Percentiles rank a stretch among this genome's conserved stretches.
Conservation (phyloP, 495 filamentous ascomycete species). For the Aspergillus indologenus region DNA sequence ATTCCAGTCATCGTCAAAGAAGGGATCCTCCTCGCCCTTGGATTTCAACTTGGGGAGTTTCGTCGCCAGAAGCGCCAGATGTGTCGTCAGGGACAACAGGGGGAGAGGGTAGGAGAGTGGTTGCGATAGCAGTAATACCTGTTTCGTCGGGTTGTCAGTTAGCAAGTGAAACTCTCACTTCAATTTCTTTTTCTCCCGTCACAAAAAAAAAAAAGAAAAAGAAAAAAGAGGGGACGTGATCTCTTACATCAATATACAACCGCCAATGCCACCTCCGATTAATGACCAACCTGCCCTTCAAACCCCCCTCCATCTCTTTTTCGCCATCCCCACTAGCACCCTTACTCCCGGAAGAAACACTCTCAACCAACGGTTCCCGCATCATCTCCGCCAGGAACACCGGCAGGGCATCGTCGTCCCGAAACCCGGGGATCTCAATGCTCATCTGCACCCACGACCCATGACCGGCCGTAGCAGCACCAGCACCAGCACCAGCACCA, state of each 20-base stretch:
- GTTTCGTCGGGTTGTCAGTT: no score
- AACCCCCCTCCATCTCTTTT: constrained; percentile 51
- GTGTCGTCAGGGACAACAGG: constrained; percentile 85
- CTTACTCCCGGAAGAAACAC: constrained; percentile 17
- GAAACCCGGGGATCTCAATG: constrained; percentile 79
- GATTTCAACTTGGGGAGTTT: constrained; percentile 80
- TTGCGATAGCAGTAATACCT: constrained; percentile 92
- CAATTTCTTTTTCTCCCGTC: no score
- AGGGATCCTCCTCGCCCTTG: constrained; percentile 86
- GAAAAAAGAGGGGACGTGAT: no score
- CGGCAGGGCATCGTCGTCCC: constrained; percentile 88
- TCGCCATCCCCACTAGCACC: constrained; percentile 15
- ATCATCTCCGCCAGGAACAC: constrained; percentile 85
- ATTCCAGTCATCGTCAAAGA: constrained; percentile 98
- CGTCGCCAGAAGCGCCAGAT: constrained; percentile 89
- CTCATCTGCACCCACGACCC: constrained; percentile 74
- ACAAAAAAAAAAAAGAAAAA: constrained; percentile 1
- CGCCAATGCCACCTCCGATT: constrained; percentile 93
- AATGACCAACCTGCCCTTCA: constrained; percentile 73
- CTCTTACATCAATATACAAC: constrained; percentile 89
- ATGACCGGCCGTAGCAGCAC: constrained; percentile 35
- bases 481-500: constrained; percentile 6
- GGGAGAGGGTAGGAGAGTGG: constrained; percentile 90
- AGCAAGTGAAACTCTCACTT: no score
- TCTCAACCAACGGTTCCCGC: constrained; percentile 77